phyloP scores from a whole-genome alignment of 352 stramenopile genomes.

The Phytophthora fragariae region DNA sequence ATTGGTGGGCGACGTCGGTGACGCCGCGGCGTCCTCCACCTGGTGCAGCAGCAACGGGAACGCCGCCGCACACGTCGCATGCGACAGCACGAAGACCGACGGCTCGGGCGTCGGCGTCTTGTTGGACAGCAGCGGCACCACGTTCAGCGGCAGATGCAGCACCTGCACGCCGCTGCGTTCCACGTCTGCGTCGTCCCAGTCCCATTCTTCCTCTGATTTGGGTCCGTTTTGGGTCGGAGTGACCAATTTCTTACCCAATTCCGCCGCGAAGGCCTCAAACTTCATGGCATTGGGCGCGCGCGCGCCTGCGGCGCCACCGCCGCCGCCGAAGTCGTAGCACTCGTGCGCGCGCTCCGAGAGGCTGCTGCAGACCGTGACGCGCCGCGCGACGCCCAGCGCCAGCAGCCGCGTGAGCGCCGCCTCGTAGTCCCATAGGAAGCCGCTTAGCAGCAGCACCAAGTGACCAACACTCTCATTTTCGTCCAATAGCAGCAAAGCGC shows the following conservation, averaged over 20 bases:
- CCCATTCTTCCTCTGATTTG: slow-evolving; percentile 54
- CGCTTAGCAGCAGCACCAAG: slow-evolving; percentile 61
- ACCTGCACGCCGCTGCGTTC: slow-evolving; percentile 41
- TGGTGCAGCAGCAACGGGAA: slow-evolving; percentile 80
- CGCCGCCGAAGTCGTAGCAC: slow-evolving; percentile 63
- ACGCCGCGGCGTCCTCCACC: slow-evolving; percentile 27
- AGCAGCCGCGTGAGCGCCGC: slow-evolving; percentile 45
- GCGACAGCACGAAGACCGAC: slow-evolving; percentile 77
- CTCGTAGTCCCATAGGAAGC: slow-evolving; percentile 77
- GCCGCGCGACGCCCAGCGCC: slow-evolving; percentile 42
- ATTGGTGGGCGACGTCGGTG: slow-evolving; percentile 15
- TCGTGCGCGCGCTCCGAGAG: slow-evolving; percentile 76
- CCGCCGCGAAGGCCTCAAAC: slow-evolving; percentile 54
- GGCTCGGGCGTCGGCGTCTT: slow-evolving; percentile 52
- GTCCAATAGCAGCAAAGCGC: slow-evolving; percentile 29
- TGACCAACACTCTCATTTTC: slow-evolving; percentile 38
- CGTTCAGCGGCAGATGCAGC: slow-evolving; percentile 64
- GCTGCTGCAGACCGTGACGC: slow-evolving; percentile 67
- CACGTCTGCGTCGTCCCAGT: slow-evolving; percentile 49
- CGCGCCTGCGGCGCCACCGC: not conserved
- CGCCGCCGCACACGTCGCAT: slow-evolving; percentile 68
- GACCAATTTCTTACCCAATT: slow-evolving; percentile 29
- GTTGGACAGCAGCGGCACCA: slow-evolving; percentile 58
- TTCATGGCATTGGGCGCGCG: slow-evolving; percentile 42
- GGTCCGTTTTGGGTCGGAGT: slow-evolving; percentile 12